Percentiles rank a stretch among this genome's conserved stretches.
phyloP scores from a whole-genome alignment of 345 rosid species.

The Salix exigua region DNA sequence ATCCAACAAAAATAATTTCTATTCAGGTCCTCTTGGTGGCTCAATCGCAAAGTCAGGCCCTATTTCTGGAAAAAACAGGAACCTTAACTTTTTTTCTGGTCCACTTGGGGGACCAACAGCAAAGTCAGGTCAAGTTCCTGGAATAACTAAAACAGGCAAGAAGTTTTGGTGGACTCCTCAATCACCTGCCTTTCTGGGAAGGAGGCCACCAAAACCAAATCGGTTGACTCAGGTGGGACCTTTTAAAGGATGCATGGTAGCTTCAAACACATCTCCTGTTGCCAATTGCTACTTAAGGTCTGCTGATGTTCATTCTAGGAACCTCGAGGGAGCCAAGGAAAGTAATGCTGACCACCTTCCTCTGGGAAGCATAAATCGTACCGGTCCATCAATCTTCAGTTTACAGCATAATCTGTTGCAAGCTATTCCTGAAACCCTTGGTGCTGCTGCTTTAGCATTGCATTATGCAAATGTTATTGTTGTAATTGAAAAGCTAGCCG shows the following conservation, averaged over 20 bases:
- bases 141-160: conserved; percentile 45
- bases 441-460: conserved; percentile 82
- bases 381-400: conserved; percentile 34
- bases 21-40: conserved; percentile 74
- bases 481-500: conserved; percentile 80
- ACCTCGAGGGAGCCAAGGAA: conserved; percentile 33
- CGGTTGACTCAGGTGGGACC: conserved; percentile 78
- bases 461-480: conserved; percentile 94
- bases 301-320: conserved; percentile 25
- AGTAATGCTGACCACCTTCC: conserved; percentile 29
- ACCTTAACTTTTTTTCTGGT: conserved; percentile 57
- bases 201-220: conserved; percentile 50
- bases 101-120: conserved; percentile 47
- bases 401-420: conserved; percentile 42
- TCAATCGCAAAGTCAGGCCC: conserved; percentile 49
- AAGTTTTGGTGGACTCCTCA: conserved; percentile 52
- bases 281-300: conserved; percentile 38
- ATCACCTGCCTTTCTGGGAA: conserved; percentile 35
- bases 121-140: conserved; percentile 57
- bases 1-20: conserved; percentile 51
- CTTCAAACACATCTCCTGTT: conserved; percentile 36
- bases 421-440: conserved; percentile 78
- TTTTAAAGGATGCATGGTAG: conserved; percentile 67
- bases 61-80: conserved; percentile 35
- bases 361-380: conserved; percentile 11